These are phyloP conservation scores for Cucurbita pepo DNA, from an alignment of 306 rosid genomes.

Conservation along the genomic window DNA sequence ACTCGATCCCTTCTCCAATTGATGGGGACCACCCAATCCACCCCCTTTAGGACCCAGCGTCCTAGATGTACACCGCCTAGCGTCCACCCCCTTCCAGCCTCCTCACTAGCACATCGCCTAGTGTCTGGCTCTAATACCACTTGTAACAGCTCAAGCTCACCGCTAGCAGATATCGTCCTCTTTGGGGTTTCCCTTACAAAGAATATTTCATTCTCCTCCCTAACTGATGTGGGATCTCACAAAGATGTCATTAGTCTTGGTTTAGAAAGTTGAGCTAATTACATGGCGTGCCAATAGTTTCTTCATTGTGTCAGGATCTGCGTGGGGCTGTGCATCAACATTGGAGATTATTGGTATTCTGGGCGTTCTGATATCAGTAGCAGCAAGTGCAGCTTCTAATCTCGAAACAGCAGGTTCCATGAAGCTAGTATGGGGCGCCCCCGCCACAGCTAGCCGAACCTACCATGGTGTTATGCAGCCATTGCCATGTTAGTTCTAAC, in stretches of 20 bases:
- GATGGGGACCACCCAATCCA: too few species aligned
- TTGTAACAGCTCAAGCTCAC: too few species aligned
- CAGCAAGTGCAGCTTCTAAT: constrained; percentile 82
- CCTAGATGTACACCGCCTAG: too few species aligned
- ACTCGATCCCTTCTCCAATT: too few species aligned
- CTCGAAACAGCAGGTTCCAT: constrained; percentile 98
- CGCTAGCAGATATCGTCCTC: too few species aligned
- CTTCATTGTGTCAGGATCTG: constrained; percentile 73
- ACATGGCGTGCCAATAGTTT: constrained; percentile 86
- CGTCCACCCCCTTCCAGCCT: too few species aligned
- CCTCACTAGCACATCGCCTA: too few species aligned
- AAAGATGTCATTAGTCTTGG: not conserved
- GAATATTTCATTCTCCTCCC: too few species aligned
- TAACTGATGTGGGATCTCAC: too few species aligned
- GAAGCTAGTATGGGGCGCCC: constrained; percentile 87
- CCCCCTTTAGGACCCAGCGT: too few species aligned
- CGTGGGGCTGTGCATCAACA: constrained; percentile 76
- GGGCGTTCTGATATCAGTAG: constrained; percentile 67
- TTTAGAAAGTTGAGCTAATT: not conserved
- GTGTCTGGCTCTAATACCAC: too few species aligned
- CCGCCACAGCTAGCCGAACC: constrained; percentile 97
- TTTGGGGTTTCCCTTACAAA: too few species aligned
- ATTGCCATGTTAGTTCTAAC: not conserved
- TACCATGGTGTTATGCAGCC: constrained; percentile 3
- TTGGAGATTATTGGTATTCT: constrained; percentile 92